A percentile compares a stretch with the other conserved stretches of the same genome.
These are phyloP conservation scores for Pseudogymnoascus sp. DNA, from an alignment of 2,329 filamentous ascomycete species.

Conservation along the genomic window DNA sequence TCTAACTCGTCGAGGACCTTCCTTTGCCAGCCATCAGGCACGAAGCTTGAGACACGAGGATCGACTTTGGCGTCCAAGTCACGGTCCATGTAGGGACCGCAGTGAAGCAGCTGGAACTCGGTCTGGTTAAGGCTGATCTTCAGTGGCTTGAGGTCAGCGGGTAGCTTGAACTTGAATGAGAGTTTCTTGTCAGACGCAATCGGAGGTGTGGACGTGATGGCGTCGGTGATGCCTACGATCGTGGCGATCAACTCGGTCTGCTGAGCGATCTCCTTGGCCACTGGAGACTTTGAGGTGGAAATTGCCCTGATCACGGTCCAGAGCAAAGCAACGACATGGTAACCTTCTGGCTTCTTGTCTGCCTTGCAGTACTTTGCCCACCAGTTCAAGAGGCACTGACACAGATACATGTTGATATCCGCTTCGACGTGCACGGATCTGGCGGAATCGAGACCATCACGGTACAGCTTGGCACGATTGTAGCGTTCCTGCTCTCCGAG, in stretches of 20 bases:
- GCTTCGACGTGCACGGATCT: conserved; percentile 25
- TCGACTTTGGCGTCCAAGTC: conserved; percentile 63
- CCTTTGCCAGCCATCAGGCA: conserved; percentile 71
- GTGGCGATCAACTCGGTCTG: conserved; percentile 29
- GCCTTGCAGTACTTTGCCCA: conserved; percentile 37
- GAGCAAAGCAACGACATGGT: conserved; percentile 38
- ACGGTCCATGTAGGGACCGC: conserved; percentile 68
- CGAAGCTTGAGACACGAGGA: conserved; percentile 57
- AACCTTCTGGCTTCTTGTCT: conserved; percentile 26
- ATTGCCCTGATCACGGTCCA: conserved; percentile 38
- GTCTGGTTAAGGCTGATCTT: conserved; percentile 35
- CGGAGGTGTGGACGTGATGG: conserved; percentile 17
- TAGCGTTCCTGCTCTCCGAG: conserved; percentile 26
- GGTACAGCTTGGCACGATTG: conserved; percentile 22
- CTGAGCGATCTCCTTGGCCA: conserved; percentile 36
- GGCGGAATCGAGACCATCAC: conserved; percentile 24
- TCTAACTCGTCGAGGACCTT: conserved; percentile 68
- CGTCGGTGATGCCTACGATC: conserved; percentile 29
- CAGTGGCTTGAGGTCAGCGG: conserved; percentile 22
- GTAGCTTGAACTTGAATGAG: conserved; percentile 39
- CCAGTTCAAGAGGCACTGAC: conserved; percentile 41
- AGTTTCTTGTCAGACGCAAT: conserved; percentile 31
- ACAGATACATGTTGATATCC: conserved; percentile 37
- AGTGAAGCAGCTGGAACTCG: conserved; percentile 61
- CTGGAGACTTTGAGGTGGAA: conserved; percentile 29